Evolutionary conservation across 106 monocot species (phyloP).

Genomic region (Allium cepa): DNA sequence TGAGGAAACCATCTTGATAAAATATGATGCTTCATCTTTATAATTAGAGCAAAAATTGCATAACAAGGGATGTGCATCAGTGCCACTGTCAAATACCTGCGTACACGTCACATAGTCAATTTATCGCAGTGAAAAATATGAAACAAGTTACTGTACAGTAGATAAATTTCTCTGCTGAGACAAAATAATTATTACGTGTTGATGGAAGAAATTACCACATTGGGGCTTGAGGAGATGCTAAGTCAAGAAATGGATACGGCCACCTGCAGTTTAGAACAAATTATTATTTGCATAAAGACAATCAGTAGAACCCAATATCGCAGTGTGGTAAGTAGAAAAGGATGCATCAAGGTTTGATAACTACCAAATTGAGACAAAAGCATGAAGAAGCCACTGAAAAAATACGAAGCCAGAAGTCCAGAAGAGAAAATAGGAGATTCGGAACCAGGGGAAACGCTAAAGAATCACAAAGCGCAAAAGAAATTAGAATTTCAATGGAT

Average conservation of each 20-base stretch:
- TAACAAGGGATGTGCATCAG: constrained; percentile 60
- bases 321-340: neutral
- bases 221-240: constrained; percentile 51
- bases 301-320: neutral
- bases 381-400: constrained; percentile 70
- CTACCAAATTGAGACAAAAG: constrained; percentile 18
- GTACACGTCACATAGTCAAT: neutral
- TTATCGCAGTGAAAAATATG: too few relatives aligned
- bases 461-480: neutral
- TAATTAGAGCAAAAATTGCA: constrained; percentile 35
- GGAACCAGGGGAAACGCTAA: constrained; percentile 73
- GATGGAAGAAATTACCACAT: constrained; percentile 44
- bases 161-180: neutral
- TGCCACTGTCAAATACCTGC: constrained; percentile 46
- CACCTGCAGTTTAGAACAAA: constrained; percentile 39
- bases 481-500: too few relatives aligned
- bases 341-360: neutral
- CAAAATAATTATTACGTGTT: neutral
- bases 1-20: constrained; percentile 43
- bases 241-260: constrained; percentile 85
- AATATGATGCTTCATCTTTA: constrained; percentile 44
- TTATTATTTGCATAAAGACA: neutral
- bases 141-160: too few relatives aligned
- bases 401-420: constrained; percentile 54
- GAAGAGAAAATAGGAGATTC: constrained; percentile 55